Conservation (phyloP, 2,329 filamentous ascomycete species). For the Apiospora saccharicola region DNA sequence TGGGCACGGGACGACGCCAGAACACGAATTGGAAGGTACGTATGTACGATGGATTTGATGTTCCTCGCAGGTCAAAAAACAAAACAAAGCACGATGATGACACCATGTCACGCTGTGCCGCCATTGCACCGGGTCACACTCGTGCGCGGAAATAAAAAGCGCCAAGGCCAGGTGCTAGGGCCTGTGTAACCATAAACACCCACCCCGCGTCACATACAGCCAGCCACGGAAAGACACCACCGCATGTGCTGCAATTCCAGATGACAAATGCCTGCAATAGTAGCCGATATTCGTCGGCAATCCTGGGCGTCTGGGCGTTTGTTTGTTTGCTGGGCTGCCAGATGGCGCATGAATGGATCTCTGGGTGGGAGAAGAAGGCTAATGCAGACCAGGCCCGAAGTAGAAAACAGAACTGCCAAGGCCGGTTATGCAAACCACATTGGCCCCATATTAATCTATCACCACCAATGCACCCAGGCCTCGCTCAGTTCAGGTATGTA, state of each 20-base stretch:
- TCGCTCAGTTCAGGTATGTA: too few relatives aligned
- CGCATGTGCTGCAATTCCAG: background rate
- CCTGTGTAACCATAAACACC: background rate
- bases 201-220: background rate
- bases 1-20: background rate
- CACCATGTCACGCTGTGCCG: background rate
- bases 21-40: background rate
- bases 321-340: background rate
- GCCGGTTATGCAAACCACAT: background rate
- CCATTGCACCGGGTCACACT: background rate
- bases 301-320: too few relatives aligned
- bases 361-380: background rate
- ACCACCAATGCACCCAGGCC: too few relatives aligned
- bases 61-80: background rate
- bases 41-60: background rate
- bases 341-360: background rate
- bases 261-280: background rate
- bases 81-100: background rate
- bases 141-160: background rate
- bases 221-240: background rate
- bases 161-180: background rate
- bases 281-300: background rate
- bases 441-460: background rate
- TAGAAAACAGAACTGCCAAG: background rate
- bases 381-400: constrained; percentile 5